Evolutionary conservation across 495 filamentous ascomycete species (phyloP).

Genomic region (Neurospora sp.): DNA sequence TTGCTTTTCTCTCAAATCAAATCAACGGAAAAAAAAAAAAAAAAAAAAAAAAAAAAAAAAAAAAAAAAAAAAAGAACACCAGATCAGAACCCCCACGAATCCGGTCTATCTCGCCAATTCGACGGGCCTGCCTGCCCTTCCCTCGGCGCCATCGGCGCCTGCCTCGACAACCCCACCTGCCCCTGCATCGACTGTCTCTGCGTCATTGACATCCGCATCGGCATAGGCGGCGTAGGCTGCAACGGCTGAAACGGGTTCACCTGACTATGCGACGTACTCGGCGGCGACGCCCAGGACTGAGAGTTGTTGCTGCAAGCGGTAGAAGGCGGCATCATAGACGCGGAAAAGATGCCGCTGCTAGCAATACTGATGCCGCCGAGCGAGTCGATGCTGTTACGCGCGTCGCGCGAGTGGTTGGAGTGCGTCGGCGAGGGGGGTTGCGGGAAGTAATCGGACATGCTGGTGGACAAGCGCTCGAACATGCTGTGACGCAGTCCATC

Average conservation of each 20-base stretch:
- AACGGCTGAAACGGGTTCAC: not conserved
- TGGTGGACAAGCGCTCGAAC: slow-evolving; percentile 8
- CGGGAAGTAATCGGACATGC: slow-evolving; percentile 8
- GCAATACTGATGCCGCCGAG: slow-evolving; percentile 16
- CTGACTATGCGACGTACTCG: slow-evolving; percentile 1
- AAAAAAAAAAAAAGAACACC: not conserved
- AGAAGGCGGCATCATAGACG: slow-evolving; percentile 16
- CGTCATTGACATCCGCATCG: not conserved
- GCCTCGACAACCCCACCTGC: not conserved
- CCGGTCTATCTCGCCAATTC: not conserved
- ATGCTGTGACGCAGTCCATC: not conserved
- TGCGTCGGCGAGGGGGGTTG: slow-evolving; percentile 7
- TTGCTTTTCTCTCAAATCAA: not conserved
- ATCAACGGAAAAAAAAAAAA: not conserved
- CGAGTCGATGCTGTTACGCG: slow-evolving; percentile 11
- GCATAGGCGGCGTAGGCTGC: not conserved
- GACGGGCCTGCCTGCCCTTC: not conserved
- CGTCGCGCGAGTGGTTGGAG: slow-evolving; percentile 1
- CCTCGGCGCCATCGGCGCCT: not conserved
- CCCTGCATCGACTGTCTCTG: not conserved
- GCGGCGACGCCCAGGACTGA: slow-evolving; percentile 5
- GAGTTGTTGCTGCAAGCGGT: slow-evolving; percentile 1
- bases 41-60: not conserved
- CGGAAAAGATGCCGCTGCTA: slow-evolving; percentile 17
- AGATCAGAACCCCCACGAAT: not conserved